Percentiles rank a stretch among this genome's conserved stretches.
phyloP scores from a whole-genome alignment of 108 stramenopile genomes.

The Cyclotella distinguenda region DNA sequence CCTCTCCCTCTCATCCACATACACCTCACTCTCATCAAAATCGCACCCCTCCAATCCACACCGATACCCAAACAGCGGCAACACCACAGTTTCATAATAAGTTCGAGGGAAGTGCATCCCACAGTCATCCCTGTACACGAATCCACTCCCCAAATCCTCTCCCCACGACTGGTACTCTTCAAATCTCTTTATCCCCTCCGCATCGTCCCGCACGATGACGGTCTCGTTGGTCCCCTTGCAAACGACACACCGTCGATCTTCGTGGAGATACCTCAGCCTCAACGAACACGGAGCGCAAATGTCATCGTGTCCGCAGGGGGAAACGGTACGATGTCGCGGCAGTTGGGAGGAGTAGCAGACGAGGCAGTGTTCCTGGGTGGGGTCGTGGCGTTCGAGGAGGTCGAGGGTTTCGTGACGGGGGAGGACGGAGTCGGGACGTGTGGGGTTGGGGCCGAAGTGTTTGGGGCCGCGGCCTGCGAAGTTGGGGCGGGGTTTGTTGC shows the following conservation, averaged over 20 bases:
- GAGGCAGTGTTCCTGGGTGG: conserved; percentile 49
- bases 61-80: conserved; percentile 61
- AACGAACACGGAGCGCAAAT: conserved; percentile 80
- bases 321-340: conserved; percentile 41
- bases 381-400: background rate
- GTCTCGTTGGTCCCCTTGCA: conserved; percentile 71
- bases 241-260: conserved; percentile 74
- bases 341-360: conserved; percentile 72
- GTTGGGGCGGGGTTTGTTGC: conserved; percentile 4
- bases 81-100: conserved; percentile 57
- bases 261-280: conserved; percentile 67
- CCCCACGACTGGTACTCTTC: conserved; percentile 76
- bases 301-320: conserved; percentile 82
- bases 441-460: conserved; percentile 9
- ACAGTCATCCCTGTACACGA: conserved; percentile 60
- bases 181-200: conserved; percentile 24
- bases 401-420: conserved; percentile 17
- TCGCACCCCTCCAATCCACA: conserved; percentile 55
- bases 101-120: conserved; percentile 74
- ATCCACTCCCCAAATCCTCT: conserved; percentile 46
- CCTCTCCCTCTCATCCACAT: conserved; percentile 16
- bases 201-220: conserved; percentile 52
- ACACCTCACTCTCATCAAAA: conserved; percentile 43
- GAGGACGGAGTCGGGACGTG: conserved; percentile 21
- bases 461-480: conserved; percentile 41